These are phyloP conservation scores for Gremmenia infestans DNA, from an alignment of 2,329 filamentous ascomycete species.

Conservation along the genomic window DNA sequence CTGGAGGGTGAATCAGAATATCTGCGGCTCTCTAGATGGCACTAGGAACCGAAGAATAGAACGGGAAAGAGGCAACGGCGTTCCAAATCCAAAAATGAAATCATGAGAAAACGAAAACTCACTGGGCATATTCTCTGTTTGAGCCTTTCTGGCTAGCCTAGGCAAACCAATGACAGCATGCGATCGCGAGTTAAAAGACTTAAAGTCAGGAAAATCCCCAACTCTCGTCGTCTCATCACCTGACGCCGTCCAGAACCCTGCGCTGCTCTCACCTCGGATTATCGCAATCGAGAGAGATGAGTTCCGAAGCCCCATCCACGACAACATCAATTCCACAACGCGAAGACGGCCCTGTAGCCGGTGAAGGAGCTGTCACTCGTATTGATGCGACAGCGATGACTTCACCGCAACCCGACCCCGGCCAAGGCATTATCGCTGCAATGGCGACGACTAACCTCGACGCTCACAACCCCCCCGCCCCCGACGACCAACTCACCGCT, in stretches of 20 bases:
- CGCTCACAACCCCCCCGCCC: constrained; percentile 2
- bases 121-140: too few relatives aligned
- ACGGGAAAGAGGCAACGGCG: too few relatives aligned
- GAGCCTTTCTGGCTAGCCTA: too few relatives aligned
- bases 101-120: too few relatives aligned
- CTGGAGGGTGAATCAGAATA: too few relatives aligned
- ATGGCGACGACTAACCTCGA: constrained; percentile 12
- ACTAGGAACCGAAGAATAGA: too few relatives aligned
- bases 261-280: neutral
- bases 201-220: too few relatives aligned
- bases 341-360: constrained; percentile 7
- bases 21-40: too few relatives aligned
- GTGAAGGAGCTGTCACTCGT: constrained; percentile 32
- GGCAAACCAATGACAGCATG: too few relatives aligned
- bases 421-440: constrained; percentile 13
- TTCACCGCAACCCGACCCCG: constrained; percentile 25
- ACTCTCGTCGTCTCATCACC: neutral
- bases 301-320: neutral
- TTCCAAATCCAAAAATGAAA: too few relatives aligned
- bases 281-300: neutral
- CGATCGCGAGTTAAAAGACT: too few relatives aligned
- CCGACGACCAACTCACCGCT: constrained; percentile 12
- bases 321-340: neutral
- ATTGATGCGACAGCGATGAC: constrained; percentile 31
- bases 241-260: too few relatives aligned